Evolutionary conservation across 176 grass and related monocot genomes (phyloP).

Genomic region (Oryza australiensis): DNA sequence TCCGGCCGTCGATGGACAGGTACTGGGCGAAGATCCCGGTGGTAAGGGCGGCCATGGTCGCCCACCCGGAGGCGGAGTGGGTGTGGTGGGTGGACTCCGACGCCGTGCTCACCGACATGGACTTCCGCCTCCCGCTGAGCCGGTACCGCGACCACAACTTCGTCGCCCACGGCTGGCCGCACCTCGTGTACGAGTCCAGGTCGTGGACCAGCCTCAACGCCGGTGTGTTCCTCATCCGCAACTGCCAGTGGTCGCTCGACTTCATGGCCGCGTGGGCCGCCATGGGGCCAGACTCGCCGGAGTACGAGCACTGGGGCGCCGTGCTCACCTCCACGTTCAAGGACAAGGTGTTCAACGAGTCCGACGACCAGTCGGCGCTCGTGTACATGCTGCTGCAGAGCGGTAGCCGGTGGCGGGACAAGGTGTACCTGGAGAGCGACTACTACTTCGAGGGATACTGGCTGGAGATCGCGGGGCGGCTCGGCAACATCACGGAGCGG

Average conservation of each 20-base stretch:
- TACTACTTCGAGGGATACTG: conserved; percentile 96
- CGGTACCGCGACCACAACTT: conserved; percentile 70
- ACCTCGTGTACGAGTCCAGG: conserved; percentile 50
- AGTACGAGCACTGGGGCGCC: conserved; percentile 55
- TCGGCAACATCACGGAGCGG: conserved; percentile 47
- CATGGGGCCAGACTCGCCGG: conserved; percentile 56
- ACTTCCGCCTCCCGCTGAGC: conserved; percentile 59
- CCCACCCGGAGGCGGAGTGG: conserved; percentile 89
- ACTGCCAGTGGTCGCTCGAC: conserved; percentile 97
- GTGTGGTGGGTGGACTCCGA: conserved; percentile 99
- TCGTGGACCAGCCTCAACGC: conserved; percentile 92
- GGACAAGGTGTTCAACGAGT: conserved; percentile 72
- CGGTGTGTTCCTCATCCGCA: conserved; percentile 89
- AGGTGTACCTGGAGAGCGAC: conserved; percentile 65
- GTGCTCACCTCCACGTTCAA: conserved; percentile 58
- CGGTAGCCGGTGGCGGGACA: conserved; percentile 58
- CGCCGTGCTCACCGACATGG: conserved; percentile 95
- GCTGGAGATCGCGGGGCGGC: conserved; percentile 68
- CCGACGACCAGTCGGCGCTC: conserved; percentile 90
- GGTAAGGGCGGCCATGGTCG: conserved; percentile 75
- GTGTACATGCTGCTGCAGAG: conserved; percentile 64
- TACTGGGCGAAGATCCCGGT: conserved; percentile 86
- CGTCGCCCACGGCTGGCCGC: conserved; percentile 75
- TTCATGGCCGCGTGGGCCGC: conserved; percentile 74
- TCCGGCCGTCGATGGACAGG: conserved; percentile 60